phyloP scores from a whole-genome alignment of 2,329 filamentous ascomycete genomes.

The Exophiala oligosperma region DNA sequence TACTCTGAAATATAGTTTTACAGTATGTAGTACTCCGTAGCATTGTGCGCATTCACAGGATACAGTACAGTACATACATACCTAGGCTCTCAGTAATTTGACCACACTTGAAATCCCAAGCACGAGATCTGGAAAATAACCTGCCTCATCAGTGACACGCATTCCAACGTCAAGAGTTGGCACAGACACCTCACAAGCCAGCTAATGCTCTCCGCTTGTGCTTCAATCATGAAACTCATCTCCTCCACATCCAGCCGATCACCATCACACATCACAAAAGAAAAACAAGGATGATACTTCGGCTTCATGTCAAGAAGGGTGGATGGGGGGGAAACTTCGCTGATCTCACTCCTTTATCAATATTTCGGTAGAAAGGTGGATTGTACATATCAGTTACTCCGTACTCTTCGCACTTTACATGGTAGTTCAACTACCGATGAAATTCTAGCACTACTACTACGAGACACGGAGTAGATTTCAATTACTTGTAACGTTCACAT shows the following conservation, averaged over 20 bases:
- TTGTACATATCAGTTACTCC: background rate
- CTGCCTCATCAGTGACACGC: background rate
- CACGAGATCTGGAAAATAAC: background rate
- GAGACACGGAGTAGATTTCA: too few species aligned
- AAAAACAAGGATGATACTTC: background rate
- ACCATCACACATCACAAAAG: background rate
- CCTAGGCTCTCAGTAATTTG: background rate
- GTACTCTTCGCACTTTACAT: too few species aligned
- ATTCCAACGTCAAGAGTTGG: conserved; percentile 8
- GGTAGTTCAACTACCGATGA: too few species aligned
- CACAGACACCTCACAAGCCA: conserved; percentile 2
- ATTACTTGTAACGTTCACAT: too few species aligned
- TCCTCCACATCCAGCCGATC: background rate
- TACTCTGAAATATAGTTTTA: too few species aligned
- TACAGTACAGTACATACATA: too few species aligned
- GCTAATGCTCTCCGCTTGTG: conserved; percentile 3
- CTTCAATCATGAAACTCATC: conserved; percentile 3
- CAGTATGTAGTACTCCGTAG: too few species aligned
- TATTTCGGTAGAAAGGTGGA: too few species aligned
- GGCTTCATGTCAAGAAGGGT: background rate
- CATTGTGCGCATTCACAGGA: too few species aligned
- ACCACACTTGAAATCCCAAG: background rate
- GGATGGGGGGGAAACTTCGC: background rate
- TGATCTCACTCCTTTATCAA: background rate
- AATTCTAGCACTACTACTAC: too few species aligned